Conservation (phyloP, 495 filamentous ascomycete species). For the Penicillium coffeae region DNA sequence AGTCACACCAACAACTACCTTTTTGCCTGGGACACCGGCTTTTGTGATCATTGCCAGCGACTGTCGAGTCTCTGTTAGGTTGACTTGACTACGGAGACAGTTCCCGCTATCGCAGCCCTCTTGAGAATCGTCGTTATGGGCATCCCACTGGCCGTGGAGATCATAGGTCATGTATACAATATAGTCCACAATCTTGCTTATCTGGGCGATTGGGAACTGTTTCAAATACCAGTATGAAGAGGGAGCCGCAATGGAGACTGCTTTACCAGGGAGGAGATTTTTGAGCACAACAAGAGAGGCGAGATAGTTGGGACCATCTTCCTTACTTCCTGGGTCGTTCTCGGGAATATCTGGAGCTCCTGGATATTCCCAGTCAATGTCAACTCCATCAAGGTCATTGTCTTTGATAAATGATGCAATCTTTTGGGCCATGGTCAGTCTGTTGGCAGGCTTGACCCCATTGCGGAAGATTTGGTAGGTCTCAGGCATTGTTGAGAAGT, state of each 20-base stretch:
- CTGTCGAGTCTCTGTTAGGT: constrained; percentile 1
- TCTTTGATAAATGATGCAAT: constrained; percentile 26
- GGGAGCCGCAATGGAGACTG: constrained; percentile 4
- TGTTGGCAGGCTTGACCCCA: constrained; percentile 24
- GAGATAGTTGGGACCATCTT: constrained; percentile 30
- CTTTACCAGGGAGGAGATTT: neutral
- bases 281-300: constrained; percentile 13
- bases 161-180: constrained; percentile 39
- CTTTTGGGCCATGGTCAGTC: constrained; percentile 24
- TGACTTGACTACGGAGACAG: constrained; percentile 34
- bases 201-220: constrained; percentile 21
- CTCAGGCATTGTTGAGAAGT: constrained; percentile 19
- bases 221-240: constrained; percentile 26
- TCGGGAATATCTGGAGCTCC: constrained; percentile 35
- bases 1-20: constrained; percentile 23
- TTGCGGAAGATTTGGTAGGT: constrained; percentile 33
- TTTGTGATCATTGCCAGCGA: constrained; percentile 43
- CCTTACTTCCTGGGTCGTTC: constrained; percentile 21
- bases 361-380: constrained; percentile 33
- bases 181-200: constrained; percentile 23
- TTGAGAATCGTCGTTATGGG: constrained; percentile 13
- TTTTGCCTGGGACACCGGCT: constrained; percentile 38
- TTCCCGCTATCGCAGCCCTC: constrained; percentile 33
- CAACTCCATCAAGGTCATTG: constrained; percentile 18
- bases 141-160: constrained; percentile 26